Base-by-base conservation (phyloP, 805 yeast species). In the Huiozyma naganishii region DNA sequence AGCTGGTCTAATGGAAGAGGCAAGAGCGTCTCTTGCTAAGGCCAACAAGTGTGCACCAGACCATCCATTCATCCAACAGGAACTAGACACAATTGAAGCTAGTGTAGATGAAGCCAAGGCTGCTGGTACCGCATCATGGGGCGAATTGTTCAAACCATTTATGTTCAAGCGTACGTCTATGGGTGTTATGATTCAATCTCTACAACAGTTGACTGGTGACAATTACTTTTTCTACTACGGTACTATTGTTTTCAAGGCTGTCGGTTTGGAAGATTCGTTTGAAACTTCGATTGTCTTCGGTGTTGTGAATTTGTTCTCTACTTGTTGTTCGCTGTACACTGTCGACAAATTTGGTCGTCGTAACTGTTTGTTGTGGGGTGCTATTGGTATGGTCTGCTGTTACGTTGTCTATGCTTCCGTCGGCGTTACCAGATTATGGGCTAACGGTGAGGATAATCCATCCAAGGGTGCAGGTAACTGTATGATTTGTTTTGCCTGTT, bases 201-300 rank as follows among this genome's bases (percentile, higher is more conserved):
- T 80, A 66, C 86, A 80, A 65, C 86, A 80, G 62, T 69, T 78
- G 55, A 74, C 80, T 45, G 83, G 83, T 70, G 70, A 72, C 63
- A 78, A 78, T 70, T 78, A 75, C 58, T 77, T 78, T 68, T 77
- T 78, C 72, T 78, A 77, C 67, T 77, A 77, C 50, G 80, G 80
- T 58, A 77, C 80, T 33, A 72, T 77, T 41, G 69, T 77, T 53
- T 77, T 77, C 69, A 60, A 72, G 53, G 74, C 81, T 50, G 79
- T 77, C 45, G 83, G 83, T 57, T 56, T 77, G 61, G 48, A 57
- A 17, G 81, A 77, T 57, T 69, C 81, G 36, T 77, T 72, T 61
- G 68, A 73, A 62, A 76, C 82, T 6, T 69, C 80, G 37, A 74
- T 78, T 48, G 68, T 77, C 43, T 62, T 78, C 44, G 82, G 82